Conservation (phyloP, 495 filamentous ascomycete species). For the Neurospora sp. region DNA sequence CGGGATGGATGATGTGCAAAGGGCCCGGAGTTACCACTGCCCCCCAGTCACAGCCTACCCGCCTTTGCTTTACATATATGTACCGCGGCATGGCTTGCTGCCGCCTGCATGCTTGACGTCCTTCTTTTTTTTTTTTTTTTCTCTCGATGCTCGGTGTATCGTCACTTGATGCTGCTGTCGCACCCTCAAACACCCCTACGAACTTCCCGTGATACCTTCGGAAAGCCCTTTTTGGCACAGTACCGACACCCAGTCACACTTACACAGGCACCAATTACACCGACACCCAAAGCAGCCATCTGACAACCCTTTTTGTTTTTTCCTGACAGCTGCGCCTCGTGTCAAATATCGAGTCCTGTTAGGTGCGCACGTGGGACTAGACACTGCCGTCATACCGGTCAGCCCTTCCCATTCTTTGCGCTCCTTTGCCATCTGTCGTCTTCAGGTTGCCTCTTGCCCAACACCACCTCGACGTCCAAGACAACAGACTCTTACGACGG, state of each 20-base stretch:
- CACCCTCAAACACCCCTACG: background rate
- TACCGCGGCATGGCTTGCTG: background rate
- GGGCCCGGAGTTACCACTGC: background rate
- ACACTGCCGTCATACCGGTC: background rate
- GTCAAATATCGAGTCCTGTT: background rate
- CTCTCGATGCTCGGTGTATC: background rate
- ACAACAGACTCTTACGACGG: background rate
- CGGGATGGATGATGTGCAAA: background rate
- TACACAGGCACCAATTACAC: background rate
- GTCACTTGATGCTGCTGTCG: background rate
- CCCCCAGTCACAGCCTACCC: background rate
- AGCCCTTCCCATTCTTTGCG: background rate
- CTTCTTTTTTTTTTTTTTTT: background rate
- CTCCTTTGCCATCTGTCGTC: background rate
- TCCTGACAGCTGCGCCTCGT: background rate
- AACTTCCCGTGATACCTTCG: background rate
- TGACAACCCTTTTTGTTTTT: background rate
- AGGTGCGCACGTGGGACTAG: background rate
- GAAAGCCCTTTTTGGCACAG: background rate
- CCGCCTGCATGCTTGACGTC: background rate
- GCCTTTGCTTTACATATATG: background rate
- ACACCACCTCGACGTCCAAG: background rate
- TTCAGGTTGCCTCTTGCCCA: background rate
- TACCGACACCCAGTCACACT: background rate
- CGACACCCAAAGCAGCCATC: background rate